Base-by-base conservation (phyloP, 1,284 basidiomycete genomes). In the Fomitopsis pinicola region DNA sequence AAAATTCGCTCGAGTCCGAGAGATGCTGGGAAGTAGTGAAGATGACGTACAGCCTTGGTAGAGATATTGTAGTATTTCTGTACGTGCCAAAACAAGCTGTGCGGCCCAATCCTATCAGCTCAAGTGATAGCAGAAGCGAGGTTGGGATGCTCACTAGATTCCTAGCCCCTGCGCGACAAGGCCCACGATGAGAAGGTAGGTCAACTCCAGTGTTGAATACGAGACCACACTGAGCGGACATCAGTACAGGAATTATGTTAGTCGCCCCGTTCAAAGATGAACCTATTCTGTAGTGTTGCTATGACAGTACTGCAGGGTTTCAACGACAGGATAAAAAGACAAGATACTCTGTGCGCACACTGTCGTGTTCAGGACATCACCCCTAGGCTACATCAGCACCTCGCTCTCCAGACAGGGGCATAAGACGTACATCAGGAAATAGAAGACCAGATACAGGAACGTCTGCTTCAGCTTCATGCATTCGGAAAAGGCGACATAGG, bases 261-360 rank as follows among this genome's bases (percentile, higher is more conserved):
- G 56, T 26, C 7, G 44, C 50, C 7, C n/a, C 42, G 42, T 28
- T 33, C 3, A 4, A 66, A 63, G 42, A 72, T 75, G 8, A 69
- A 87, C 82, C 86, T 86, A 66, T 94, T 93, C 70, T 93, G 91
- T 44, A 94, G 72, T 0, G 90, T 93, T 10, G 78, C 85, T 61
- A 94, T 85, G 42, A 93, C 89, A n/a, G 88, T 89, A 6, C 88
- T 89, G 42, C 42, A 15, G 17, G 22, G 14, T 30, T 8, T 45
- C 42, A 9, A 42, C 30, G 19, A 40, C 10, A 9, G 42, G 8
- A 26, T 30, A 35, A 19, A 12, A 38, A 28, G 4, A 40, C 12
- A 50, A 12, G n/a, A n/a, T n/a, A 12, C 26, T 26, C 3, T 36
- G 33, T 28, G 36, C 83, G 57, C 74, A 89, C 88, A 90, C 86